Evolutionary conservation across 345 rosid species (phyloP).

Genomic region (Salix exigua): DNA sequence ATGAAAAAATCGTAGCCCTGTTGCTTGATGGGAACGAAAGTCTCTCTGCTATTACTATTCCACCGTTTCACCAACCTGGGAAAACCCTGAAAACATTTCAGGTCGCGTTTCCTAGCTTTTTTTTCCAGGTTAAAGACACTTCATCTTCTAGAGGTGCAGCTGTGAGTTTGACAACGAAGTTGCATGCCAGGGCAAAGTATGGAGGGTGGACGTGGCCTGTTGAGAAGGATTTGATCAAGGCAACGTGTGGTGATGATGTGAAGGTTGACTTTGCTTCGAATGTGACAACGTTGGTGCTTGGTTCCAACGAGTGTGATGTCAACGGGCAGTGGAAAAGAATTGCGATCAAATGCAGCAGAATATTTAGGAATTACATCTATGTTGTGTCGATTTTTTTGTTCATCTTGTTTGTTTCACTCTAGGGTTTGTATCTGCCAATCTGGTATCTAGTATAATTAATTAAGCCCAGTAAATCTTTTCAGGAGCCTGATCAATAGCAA

Average conservation of each 20-base stretch:
- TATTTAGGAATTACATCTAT: slow-evolving; percentile 13
- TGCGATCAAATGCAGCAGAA: background rate
- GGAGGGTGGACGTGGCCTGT: slow-evolving; percentile 18
- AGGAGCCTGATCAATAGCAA: background rate
- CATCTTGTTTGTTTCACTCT: slow-evolving; percentile 4
- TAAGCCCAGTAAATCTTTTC: background rate
- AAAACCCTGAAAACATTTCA: background rate
- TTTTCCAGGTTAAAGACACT: background rate
- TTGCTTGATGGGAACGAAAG: background rate
- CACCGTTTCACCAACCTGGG: background rate
- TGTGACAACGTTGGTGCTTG: background rate
- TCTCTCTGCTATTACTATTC: background rate
- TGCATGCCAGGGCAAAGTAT: slow-evolving; percentile 3
- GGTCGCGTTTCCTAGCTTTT: background rate
- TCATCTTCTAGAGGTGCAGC: background rate
- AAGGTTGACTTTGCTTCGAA: background rate
- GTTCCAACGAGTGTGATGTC: background rate
- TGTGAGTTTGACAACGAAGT: background rate
- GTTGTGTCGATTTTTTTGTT: background rate
- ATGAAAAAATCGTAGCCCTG: background rate
- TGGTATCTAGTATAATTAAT: background rate
- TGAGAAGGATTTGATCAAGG: background rate
- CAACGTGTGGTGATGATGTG: background rate
- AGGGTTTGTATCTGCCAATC: too few species aligned
- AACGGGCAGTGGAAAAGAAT: slow-evolving; percentile 1